Conservation (phyloP, 73 alveolate genomes). For the Tetrahymena malaccensis region DNA sequence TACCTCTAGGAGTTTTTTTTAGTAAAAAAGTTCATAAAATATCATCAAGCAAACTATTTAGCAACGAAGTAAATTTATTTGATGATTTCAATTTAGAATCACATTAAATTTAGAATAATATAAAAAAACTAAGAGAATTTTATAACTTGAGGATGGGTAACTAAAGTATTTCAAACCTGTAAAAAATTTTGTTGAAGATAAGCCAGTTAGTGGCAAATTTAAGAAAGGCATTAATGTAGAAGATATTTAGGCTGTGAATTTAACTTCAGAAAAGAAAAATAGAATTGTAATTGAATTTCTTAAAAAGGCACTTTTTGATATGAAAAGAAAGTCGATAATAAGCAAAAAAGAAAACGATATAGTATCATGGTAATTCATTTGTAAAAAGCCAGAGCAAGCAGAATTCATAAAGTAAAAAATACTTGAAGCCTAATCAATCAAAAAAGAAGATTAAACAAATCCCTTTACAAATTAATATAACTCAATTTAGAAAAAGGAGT, state of each 20-base stretch:
- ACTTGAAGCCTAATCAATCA: not conserved
- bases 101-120: not conserved
- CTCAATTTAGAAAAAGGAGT: not conserved
- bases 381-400: not conserved
- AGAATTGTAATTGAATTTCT: not conserved
- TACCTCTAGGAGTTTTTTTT: not conserved
- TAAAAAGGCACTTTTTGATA: not conserved
- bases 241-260: not conserved
- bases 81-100: not conserved
- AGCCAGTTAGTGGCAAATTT: not conserved
- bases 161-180: not conserved
- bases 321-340: not conserved
- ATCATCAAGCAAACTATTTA: not conserved
- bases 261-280: not conserved
- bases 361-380: not conserved
- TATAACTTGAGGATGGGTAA: not conserved
- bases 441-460: not conserved
- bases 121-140: not conserved
- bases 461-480: not conserved
- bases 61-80: not conserved
- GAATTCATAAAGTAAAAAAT: not conserved
- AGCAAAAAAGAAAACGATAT: not conserved
- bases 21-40: not conserved
- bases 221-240: not conserved
- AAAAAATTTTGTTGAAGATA: not conserved